Conservation (phyloP, 768 basidiomycete species). For the Tricholomella constricta region DNA sequence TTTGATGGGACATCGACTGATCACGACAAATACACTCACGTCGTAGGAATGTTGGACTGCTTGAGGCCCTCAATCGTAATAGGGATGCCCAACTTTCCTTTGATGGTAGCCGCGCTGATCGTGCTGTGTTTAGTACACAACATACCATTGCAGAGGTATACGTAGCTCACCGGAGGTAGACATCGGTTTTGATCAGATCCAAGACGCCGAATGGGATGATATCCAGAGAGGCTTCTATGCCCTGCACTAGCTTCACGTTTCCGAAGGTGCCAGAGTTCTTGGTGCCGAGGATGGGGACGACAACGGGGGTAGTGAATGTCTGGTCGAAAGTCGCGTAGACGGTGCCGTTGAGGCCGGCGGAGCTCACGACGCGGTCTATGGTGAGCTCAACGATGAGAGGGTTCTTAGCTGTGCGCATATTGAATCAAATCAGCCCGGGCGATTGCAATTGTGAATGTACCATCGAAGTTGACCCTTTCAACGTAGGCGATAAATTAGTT, state of each 20-base stretch:
- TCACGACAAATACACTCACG: constrained; percentile 25
- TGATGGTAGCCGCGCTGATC: constrained; percentile 31
- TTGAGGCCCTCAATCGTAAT: constrained; percentile 36
- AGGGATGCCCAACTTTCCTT: constrained; percentile 35
- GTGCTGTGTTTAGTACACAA: not conserved
- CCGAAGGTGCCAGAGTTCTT: constrained; percentile 60
- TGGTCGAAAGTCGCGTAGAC: constrained; percentile 62
- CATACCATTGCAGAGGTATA: not conserved
- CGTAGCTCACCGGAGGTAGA: constrained; percentile 36
- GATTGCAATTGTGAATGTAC: constrained; percentile 16
- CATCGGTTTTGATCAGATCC: constrained; percentile 46
- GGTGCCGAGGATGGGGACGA: constrained; percentile 49
- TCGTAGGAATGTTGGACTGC: constrained; percentile 37
- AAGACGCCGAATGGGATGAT: constrained; percentile 58
- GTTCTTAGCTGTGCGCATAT: constrained; percentile 35
- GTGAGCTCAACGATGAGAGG: constrained; percentile 48
- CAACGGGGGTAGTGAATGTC: constrained; percentile 51
- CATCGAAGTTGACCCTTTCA: constrained; percentile 38
- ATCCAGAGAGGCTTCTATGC: constrained; percentile 46
- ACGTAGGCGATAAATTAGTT: not conserved
- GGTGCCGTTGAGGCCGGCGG: constrained; percentile 53
- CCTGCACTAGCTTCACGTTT: constrained; percentile 58
- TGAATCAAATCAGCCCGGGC: not conserved
- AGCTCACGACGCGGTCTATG: constrained; percentile 41
- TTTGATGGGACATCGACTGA: not conserved